phyloP scores from a whole-genome alignment of 495 filamentous ascomycete genomes.

The Hypoxylon subgilvum region DNA sequence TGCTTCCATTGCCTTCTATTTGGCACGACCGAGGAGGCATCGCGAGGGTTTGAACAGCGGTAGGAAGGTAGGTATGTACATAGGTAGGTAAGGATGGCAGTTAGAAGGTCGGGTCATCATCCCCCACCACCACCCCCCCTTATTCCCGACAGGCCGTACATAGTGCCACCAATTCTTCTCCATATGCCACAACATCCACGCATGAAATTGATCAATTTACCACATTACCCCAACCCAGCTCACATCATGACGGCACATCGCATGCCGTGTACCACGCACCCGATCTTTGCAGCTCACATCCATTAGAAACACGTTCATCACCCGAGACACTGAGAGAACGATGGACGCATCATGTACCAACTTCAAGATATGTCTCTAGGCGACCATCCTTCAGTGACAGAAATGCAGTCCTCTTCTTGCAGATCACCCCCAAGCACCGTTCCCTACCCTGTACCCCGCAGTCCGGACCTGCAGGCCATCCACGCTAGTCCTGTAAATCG shows the following conservation, averaged over 20 bases:
- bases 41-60: conserved; percentile 15
- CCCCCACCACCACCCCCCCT: conserved; percentile 7
- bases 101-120: conserved; percentile 26
- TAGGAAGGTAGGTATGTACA: not conserved
- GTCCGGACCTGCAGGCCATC: conserved; percentile 35
- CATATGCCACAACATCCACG: conserved; percentile 36
- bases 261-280: conserved; percentile 27
- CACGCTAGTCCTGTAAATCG: conserved; percentile 30
- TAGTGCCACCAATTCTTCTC: conserved; percentile 32
- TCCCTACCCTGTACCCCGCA: conserved; percentile 37
- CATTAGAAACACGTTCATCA: conserved; percentile 37
- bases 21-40: conserved; percentile 8
- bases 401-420: conserved; percentile 28
- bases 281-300: conserved; percentile 25
- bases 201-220: conserved; percentile 28
- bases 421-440: conserved; percentile 27
- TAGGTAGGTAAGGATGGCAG: conserved; percentile 3
- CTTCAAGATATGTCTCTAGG: conserved; percentile 16
- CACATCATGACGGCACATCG: conserved; percentile 37
- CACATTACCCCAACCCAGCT: conserved; percentile 41
- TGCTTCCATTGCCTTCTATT: conserved; percentile 4
- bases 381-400: conserved; percentile 22
- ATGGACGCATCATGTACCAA: conserved; percentile 35
- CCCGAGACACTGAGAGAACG: conserved; percentile 29
- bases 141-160: conserved; percentile 14